These are phyloP conservation scores for Acephala macrosclerotiorum DNA, from an alignment of 2,329 filamentous ascomycete genomes.

Conservation along the genomic window DNA sequence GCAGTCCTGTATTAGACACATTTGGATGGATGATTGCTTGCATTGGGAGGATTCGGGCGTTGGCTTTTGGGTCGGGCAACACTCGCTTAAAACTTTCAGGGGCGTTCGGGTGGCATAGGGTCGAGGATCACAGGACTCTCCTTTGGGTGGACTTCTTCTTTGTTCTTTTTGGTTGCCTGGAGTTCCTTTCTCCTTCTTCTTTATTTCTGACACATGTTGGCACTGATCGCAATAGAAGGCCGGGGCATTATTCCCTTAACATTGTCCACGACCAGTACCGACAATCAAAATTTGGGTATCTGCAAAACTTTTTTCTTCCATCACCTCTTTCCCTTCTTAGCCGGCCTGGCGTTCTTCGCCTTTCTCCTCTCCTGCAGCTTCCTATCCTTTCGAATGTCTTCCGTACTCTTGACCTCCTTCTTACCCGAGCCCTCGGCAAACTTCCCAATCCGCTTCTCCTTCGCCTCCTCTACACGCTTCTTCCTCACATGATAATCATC, in stretches of 20 bases:
- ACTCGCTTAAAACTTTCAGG: constrained; percentile 7
- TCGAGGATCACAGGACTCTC: constrained; percentile 22
- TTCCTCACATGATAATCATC: constrained; percentile 91
- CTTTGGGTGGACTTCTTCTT: constrained; percentile 8
- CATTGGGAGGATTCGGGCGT: constrained; percentile 22
- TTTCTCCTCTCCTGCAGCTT: constrained; percentile 77
- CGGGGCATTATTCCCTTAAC: background rate
- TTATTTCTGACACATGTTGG: background rate
- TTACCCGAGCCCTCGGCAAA: constrained; percentile 78
- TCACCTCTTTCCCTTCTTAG: constrained; percentile 59
- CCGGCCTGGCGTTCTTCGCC: constrained; percentile 88
- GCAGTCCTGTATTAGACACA: background rate
- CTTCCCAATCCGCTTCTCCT: constrained; percentile 80
- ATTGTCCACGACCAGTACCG: background rate
- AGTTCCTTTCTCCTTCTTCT: background rate
- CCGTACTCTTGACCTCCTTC: constrained; percentile 79
- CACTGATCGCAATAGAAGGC: background rate
- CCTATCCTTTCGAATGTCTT: constrained; percentile 86
- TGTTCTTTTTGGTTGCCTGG: background rate
- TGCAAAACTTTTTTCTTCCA: background rate
- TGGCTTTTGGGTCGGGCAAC: constrained; percentile 15
- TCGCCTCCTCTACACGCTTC: constrained; percentile 87
- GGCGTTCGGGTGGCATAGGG: background rate
- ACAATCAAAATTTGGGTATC: constrained; percentile 19
- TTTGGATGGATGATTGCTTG: constrained; percentile 5